phyloP scores from a whole-genome alignment of 257 asterid species.

The Lithospermum erythrorhizon region DNA sequence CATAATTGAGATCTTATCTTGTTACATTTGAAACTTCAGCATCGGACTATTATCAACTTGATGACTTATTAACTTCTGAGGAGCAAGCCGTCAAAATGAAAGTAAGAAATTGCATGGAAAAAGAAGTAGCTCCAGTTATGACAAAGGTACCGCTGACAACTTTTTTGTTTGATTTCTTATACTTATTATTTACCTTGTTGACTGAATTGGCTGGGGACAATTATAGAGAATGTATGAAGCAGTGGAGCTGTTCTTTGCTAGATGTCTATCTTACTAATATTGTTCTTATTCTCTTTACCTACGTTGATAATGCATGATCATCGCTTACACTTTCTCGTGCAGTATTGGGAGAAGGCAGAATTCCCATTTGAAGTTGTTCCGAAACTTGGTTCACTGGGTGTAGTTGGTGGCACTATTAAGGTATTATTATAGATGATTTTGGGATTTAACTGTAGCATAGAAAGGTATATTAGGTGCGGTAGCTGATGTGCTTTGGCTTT shows the following conservation, averaged over 20 bases:
- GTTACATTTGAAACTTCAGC: conserved; percentile 32
- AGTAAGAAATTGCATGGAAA: conserved; percentile 87
- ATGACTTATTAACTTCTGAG: conserved; percentile 70
- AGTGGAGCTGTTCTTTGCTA: background rate
- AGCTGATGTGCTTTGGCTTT: conserved; percentile 13
- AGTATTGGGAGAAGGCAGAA: conserved; percentile 99
- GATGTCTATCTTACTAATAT: background rate
- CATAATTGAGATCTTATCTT: background rate
- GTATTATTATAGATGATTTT: conserved; percentile 19
- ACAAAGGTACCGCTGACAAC: conserved; percentile 37
- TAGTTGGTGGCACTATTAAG: conserved; percentile 89
- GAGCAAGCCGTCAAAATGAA: conserved; percentile 52
- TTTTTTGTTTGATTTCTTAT: background rate
- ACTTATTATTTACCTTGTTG: background rate
- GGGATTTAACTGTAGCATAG: conserved; percentile 1
- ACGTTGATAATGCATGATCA: background rate
- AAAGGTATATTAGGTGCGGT: conserved; percentile 2
- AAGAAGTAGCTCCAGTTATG: conserved; percentile 91
- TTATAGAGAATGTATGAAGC: background rate
- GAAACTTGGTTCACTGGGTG: conserved; percentile 55
- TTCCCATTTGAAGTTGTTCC: conserved; percentile 94
- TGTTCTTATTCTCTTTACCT: background rate
- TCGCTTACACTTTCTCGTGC: conserved; percentile 16
- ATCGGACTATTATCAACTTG: conserved; percentile 79
- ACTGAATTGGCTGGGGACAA: background rate